Conservation (phyloP, 1,284 basidiomycete species). For the Kalmanozyma brasiliensis region DNA sequence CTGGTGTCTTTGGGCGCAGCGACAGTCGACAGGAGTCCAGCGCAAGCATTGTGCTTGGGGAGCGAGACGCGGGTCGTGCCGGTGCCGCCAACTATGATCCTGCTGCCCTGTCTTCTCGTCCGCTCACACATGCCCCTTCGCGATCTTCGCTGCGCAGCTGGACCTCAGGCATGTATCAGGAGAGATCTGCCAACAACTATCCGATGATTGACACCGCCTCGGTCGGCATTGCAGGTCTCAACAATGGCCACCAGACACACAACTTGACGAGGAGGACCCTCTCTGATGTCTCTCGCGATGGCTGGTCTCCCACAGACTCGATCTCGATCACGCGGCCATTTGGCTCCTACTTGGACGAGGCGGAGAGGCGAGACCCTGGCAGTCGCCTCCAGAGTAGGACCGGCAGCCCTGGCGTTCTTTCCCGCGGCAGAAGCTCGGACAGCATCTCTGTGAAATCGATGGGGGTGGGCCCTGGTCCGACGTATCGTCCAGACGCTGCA, state of each 20-base stretch:
- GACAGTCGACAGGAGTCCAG: constrained; percentile 17
- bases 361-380: constrained; percentile 10
- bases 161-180: constrained; percentile 23
- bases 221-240: background rate
- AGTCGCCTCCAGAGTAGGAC: constrained; percentile 9
- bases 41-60: constrained; percentile 8
- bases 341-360: constrained; percentile 32
- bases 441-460: constrained; percentile 25
- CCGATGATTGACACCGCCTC: constrained; percentile 25
- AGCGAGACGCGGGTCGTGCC: constrained; percentile 7
- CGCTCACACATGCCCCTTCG: constrained; percentile 25
- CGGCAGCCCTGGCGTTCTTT: constrained; percentile 7
- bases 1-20: constrained; percentile 35
- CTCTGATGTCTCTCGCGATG: constrained; percentile 19
- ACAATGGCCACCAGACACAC: constrained; percentile 1
- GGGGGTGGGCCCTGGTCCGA: constrained; percentile 34
- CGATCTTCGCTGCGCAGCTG: constrained; percentile 43
- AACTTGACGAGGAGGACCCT: constrained; percentile 4
- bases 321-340: constrained; percentile 18
- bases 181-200: constrained; percentile 16
- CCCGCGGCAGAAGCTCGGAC: constrained; percentile 26
- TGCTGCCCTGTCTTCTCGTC: constrained; percentile 19
- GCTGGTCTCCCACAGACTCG: constrained; percentile 30
- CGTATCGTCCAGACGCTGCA: constrained; percentile 41
- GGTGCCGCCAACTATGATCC: constrained; percentile 39